Evolutionary conservation across 139 green algal genomes (phyloP).

Genomic region (Edaphochlamys debaryana): DNA sequence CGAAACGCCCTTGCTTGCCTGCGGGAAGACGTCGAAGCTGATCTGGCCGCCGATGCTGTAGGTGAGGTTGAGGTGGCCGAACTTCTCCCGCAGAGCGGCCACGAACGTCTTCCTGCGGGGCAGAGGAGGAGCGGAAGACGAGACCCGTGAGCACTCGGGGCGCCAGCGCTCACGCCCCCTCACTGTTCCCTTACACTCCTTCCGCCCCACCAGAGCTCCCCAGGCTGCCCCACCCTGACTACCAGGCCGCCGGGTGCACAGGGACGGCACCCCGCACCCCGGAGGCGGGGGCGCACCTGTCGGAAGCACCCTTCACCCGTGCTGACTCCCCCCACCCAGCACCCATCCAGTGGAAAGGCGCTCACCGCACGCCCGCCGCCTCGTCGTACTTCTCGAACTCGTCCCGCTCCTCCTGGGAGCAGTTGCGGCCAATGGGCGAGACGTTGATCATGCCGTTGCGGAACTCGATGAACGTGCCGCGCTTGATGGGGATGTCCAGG

Average conservation of each 20-base stretch:
- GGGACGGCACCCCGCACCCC: no score
- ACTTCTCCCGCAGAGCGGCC: conserved; percentile 85
- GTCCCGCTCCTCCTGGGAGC: conserved; percentile 95
- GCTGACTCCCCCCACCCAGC: no score
- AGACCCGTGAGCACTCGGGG: not conserved
- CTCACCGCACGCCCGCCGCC: conserved; percentile 71
- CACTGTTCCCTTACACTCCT: no score
- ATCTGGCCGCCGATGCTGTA: conserved; percentile 99
- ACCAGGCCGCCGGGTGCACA: not conserved
- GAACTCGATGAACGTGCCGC: conserved; percentile 99
- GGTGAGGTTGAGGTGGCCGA: conserved; percentile 88
- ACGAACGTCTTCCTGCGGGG: conserved; percentile 86
- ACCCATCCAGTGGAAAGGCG: no score
- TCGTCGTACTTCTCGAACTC: conserved; percentile 95
- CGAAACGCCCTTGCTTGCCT: no score
- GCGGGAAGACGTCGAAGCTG: conserved; percentile 97
- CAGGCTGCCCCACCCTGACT: no score
- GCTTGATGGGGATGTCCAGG: conserved; percentile 98
- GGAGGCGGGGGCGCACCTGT: no score
- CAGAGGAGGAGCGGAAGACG: not conserved
- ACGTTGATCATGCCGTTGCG: conserved; percentile 99
- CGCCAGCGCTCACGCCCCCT: no score
- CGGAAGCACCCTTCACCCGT: no score
- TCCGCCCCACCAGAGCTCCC: no score
- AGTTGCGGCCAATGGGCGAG: conserved; percentile 97